Evolutionary conservation across 176 grass and related monocot genomes (phyloP).

Genomic region (Bothriochloa decipiens): DNA sequence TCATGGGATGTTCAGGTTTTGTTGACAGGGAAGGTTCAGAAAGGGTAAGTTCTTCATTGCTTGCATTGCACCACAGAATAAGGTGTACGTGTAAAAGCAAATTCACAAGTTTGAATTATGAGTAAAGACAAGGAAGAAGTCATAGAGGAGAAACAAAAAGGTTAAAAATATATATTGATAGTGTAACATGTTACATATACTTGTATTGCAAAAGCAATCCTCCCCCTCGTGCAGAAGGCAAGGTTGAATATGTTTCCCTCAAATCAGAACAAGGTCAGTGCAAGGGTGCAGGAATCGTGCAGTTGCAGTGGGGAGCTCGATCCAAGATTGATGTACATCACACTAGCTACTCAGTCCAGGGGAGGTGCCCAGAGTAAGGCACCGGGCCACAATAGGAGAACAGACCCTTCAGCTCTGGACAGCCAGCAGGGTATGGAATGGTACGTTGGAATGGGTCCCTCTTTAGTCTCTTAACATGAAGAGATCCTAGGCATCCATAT

Average conservation of each 20-base stretch:
- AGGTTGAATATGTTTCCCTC: neutral
- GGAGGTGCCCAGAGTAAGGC: slow-evolving; percentile 75
- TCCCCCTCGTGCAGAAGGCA: neutral
- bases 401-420: slow-evolving; percentile 76
- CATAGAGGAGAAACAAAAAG: neutral
- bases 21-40: neutral
- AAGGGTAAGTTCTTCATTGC: neutral
- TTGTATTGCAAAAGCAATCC: neutral
- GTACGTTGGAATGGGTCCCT: slow-evolving; percentile 91
- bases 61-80: neutral
- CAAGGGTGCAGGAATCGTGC: slow-evolving; percentile 28
- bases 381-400: slow-evolving; percentile 80
- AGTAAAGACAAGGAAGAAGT: neutral
- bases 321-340: slow-evolving; percentile 2
- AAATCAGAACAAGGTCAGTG: slow-evolving; percentile 16
- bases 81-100: neutral
- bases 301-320: neutral
- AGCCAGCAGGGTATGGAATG: slow-evolving; percentile 75
- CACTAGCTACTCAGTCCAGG: slow-evolving; percentile 56
- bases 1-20: neutral
- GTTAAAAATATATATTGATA: neutral
- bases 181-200: neutral
- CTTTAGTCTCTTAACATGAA: slow-evolving; percentile 77
- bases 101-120: neutral
- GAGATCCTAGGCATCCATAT: slow-evolving; percentile 82